phyloP scores from a whole-genome alignment of 208 protist genomes.

The Leishmania braziliensis region DNA sequence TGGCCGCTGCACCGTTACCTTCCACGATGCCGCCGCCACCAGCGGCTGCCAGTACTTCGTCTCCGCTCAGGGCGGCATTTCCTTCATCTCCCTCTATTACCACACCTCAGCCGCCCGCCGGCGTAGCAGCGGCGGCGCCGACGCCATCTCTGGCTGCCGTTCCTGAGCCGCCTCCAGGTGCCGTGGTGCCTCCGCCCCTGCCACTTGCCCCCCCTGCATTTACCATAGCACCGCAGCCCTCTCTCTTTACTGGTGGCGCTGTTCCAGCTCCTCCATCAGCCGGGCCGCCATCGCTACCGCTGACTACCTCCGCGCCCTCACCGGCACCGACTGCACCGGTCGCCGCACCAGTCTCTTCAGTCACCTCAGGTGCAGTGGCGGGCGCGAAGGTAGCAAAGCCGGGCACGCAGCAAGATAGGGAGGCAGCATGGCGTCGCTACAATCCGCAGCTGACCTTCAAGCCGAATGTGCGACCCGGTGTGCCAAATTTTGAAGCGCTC shows the following conservation, averaged over 20 bases:
- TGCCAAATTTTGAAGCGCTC: slow-evolving; percentile 77
- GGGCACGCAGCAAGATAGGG: slow-evolving; percentile 7
- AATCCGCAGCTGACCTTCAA: slow-evolving; percentile 78
- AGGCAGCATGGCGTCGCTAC: slow-evolving; percentile 24
- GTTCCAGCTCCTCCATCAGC: neutral
- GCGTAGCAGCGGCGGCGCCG: neutral
- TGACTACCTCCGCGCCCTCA: neutral
- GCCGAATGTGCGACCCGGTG: slow-evolving; percentile 68
- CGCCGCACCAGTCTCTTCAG: neutral
- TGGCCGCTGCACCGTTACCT: neutral
- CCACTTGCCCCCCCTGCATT: neutral
- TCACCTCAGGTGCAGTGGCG: neutral
- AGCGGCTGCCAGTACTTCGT: neutral
- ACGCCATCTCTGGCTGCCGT: neutral
- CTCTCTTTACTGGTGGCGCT: neutral
- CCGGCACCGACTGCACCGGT: slow-evolving; percentile 5
- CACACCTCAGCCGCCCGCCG: neutral
- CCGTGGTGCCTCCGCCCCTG: neutral
- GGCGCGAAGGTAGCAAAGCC: neutral
- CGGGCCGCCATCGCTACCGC: neutral
- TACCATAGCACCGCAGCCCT: neutral
- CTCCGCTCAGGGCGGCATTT: neutral
- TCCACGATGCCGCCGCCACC: slow-evolving; percentile 9
- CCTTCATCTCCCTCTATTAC: neutral
- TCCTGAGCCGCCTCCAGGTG: neutral